Evolutionary conservation across 768 basidiomycete species (phyloP).

Genomic region (Candolleomyces eurysporus): DNA sequence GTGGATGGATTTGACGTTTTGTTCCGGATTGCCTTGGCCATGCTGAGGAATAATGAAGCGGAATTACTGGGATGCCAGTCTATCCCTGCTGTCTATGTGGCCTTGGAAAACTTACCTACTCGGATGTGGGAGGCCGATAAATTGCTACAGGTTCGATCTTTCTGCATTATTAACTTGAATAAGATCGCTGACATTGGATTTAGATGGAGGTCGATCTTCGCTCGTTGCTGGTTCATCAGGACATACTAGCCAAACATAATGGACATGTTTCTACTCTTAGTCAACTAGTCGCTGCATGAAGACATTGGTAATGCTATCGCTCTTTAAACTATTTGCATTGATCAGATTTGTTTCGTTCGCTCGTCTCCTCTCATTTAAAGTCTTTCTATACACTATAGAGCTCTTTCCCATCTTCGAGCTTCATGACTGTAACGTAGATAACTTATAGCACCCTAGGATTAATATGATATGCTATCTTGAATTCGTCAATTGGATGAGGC

Average conservation of each 20-base stretch:
- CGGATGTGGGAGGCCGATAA: slow-evolving; percentile 93
- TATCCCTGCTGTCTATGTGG: slow-evolving; percentile 85
- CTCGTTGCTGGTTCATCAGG: slow-evolving; percentile 38
- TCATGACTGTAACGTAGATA: no score
- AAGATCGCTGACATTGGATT: slow-evolving; percentile 23
- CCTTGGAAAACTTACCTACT: slow-evolving; percentile 85
- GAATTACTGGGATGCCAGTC: slow-evolving; percentile 85
- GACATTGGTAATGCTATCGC: neutral
- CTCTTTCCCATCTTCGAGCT: no score
- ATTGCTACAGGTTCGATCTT: slow-evolving; percentile 70
- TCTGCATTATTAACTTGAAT: neutral
- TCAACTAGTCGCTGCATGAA: slow-evolving; percentile 2
- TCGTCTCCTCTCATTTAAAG: neutral
- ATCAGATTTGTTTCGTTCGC: neutral
- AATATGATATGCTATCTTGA: no score
- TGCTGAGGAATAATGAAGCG: slow-evolving; percentile 78
- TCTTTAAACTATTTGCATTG: neutral
- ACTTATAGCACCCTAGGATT: no score
- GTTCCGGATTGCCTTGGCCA: slow-evolving; percentile 86
- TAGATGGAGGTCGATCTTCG: slow-evolving; percentile 40
- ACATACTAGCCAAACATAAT: slow-evolving; percentile 46
- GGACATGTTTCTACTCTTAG: slow-evolving; percentile 32
- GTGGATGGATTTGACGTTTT: slow-evolving; percentile 90
- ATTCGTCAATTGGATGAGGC: no score
- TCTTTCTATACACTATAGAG: no score